Conservation (phyloP, 1,284 basidiomycete species). For the Cystobasidiaceae sp. region DNA sequence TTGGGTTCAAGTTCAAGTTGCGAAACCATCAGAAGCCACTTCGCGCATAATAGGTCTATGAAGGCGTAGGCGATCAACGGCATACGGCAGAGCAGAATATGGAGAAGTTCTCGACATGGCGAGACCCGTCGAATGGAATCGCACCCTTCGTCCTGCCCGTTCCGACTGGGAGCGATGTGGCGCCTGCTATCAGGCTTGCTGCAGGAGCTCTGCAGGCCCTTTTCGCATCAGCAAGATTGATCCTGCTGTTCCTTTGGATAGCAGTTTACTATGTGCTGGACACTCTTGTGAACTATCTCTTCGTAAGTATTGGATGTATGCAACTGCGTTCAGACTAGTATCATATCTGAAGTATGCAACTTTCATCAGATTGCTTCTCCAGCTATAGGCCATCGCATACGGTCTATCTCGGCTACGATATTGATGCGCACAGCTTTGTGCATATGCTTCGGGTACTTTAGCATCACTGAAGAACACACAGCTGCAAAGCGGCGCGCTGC, state of each 20-base stretch:
- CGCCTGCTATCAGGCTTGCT: neutral
- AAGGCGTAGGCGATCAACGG: too few relatives aligned
- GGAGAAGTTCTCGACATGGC: constrained; percentile 24
- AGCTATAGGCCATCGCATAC: neutral
- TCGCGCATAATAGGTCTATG: too few relatives aligned
- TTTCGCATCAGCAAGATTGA: neutral
- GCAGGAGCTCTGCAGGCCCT: constrained; percentile 2
- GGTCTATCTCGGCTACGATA: neutral
- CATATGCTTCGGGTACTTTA: constrained; percentile 18
- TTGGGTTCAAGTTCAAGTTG: too few relatives aligned
- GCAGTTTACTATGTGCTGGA: too few relatives aligned
- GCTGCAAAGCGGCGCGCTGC: constrained; percentile 1
- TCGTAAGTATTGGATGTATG: too few relatives aligned
- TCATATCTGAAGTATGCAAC: too few relatives aligned
- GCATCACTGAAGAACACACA: constrained; percentile 8
- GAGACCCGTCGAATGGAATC: constrained; percentile 13
- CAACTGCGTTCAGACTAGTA: too few relatives aligned
- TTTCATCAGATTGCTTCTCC: neutral
- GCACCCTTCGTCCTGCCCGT: constrained; percentile 17
- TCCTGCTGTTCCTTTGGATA: constrained; percentile 10
- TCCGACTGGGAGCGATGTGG: neutral
- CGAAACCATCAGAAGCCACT: too few relatives aligned
- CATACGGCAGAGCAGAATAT: neutral
- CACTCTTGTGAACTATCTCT: too few relatives aligned
- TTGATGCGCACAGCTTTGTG: neutral